Evolutionary conservation across 2,329 filamentous ascomycete genomes (phyloP).

Genomic region (Ceratocystis papillata): DNA sequence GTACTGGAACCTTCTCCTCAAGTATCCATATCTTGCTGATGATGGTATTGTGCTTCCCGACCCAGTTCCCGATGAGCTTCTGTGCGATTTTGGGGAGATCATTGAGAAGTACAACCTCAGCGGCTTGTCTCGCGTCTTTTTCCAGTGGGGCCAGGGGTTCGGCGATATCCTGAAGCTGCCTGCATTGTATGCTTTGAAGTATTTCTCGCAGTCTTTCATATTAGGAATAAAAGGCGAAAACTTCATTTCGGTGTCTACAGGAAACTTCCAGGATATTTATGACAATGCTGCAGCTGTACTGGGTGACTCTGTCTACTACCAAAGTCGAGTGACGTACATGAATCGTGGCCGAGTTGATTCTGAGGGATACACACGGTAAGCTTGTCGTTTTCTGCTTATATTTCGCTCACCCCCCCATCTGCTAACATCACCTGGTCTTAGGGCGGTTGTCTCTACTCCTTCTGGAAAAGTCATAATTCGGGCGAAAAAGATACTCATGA

Average conservation of each 20-base stretch:
- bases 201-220: conserved; percentile 26
- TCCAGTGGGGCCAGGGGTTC: conserved; percentile 32
- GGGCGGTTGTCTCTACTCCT: conserved; percentile 60
- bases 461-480: conserved; percentile 56
- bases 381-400: conserved; percentile 32
- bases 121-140: conserved; percentile 31
- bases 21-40: conserved; percentile 16
- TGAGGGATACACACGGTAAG: conserved; percentile 76
- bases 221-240: conserved; percentile 77
- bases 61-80: conserved; percentile 37
- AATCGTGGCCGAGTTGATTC: conserved; percentile 69
- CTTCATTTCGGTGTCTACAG: conserved; percentile 76
- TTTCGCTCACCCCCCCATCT: conserved; percentile 70
- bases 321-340: conserved; percentile 82
- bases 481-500: conserved; percentile 76
- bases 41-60: conserved; percentile 32
- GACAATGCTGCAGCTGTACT: conserved; percentile 66
- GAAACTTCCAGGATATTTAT: conserved; percentile 79
- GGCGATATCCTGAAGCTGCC: conserved; percentile 34
- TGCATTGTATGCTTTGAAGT: conserved; percentile 35
- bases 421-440: conserved; percentile 71
- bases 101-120: conserved; percentile 35
- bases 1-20: conserved; percentile 13
- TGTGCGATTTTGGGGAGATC: conserved; percentile 36
- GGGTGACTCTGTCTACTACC: conserved; percentile 79